These are phyloP conservation scores for Annona squamosa DNA, from an alignment of 164 flowering plant species.

Conservation along the genomic window DNA sequence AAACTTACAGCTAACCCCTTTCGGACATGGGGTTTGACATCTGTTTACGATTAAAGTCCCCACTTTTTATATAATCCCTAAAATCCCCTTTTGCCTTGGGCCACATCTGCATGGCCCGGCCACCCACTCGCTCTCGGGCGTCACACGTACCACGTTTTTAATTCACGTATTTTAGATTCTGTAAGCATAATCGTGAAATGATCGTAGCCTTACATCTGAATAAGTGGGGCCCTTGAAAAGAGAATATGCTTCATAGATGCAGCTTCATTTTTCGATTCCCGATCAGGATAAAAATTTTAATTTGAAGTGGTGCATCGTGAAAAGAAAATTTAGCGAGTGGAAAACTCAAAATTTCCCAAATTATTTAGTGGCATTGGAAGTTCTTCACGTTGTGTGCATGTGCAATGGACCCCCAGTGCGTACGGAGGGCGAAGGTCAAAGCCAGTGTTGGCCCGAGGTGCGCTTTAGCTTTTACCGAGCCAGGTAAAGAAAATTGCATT, in stretches of 20 bases:
- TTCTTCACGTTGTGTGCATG: slow-evolving; percentile 24
- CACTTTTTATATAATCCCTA: slow-evolving; percentile 22
- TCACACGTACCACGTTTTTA: not conserved
- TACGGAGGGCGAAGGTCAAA: not conserved
- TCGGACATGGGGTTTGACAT: slow-evolving; percentile 26
- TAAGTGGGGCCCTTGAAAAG: too few relatives aligned
- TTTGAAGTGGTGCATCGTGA: too few relatives aligned
- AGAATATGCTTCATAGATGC: too few relatives aligned
- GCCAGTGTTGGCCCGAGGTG: not conserved
- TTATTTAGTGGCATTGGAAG: not conserved
- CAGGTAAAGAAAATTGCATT: not conserved
- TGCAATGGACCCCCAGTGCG: slow-evolving; percentile 32
- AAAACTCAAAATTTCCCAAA: not conserved
- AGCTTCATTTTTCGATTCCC: too few relatives aligned
- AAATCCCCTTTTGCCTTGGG: slow-evolving; percentile 26
- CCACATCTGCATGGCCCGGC: not conserved
- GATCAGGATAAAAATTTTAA: too few relatives aligned
- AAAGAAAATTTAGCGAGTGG: not conserved
- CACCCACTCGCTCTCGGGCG: not conserved
- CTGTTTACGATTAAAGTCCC: slow-evolving; percentile 24
- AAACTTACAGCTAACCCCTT: slow-evolving; percentile 5
- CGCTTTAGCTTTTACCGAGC: not conserved
- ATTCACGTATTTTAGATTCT: too few relatives aligned
- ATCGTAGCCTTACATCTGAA: too few relatives aligned
- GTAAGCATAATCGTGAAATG: too few relatives aligned